phyloP scores from a whole-genome alignment of 2,329 filamentous ascomycete species.

The Rhexocercosporidium sp. region DNA sequence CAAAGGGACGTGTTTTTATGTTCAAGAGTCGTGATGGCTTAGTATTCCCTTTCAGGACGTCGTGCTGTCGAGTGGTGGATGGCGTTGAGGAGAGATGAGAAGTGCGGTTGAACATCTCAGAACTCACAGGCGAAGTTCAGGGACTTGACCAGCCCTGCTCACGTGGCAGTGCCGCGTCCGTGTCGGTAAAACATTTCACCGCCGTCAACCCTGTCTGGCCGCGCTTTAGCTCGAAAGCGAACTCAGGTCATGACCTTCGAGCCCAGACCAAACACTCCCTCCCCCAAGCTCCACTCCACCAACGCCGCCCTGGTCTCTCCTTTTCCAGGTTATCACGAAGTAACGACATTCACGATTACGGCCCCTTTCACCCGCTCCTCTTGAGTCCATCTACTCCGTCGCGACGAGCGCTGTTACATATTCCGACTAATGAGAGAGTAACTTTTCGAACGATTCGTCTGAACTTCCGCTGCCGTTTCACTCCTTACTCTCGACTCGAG shows the following conservation, averaged over 20 bases:
- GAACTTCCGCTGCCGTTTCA: constrained; percentile 4
- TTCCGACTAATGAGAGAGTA: not conserved
- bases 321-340: constrained; percentile 2
- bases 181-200: not conserved
- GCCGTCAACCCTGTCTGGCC: not conserved
- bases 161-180: not conserved
- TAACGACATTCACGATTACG: not conserved
- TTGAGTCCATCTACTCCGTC: not conserved
- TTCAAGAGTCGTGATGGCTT: not conserved
- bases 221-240: not conserved
- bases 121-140: constrained; percentile 13
- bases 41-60: not conserved
- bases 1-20: not conserved
- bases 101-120: constrained; percentile 9
- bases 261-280: constrained; percentile 5
- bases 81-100: constrained; percentile 9
- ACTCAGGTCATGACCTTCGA: not conserved
- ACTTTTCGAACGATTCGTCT: not conserved
- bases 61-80: not conserved
- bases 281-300: constrained; percentile 5
- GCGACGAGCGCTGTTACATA: not conserved
- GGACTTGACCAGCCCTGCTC: not conserved
- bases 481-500: not conserved
- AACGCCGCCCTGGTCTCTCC: not conserved
- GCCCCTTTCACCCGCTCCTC: not conserved